phyloP scores from a whole-genome alignment of 768 basidiomycete genomes.

The Sarcodon sp. region DNA sequence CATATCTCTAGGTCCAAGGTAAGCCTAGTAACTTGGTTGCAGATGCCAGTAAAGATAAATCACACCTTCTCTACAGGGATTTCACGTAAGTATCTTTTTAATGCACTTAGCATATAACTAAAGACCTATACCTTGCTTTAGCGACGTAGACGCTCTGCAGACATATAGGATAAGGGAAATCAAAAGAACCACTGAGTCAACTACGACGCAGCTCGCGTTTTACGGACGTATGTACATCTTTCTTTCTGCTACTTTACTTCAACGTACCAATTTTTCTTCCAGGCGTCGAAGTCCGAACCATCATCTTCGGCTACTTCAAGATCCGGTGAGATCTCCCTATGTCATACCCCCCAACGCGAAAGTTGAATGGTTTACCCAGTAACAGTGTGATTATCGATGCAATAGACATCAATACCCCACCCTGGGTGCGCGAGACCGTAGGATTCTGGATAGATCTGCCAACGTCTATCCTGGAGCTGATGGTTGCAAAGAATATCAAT shows the following conservation, averaged over 20 bases:
- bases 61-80: conserved; percentile 32
- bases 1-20: conserved; percentile 10
- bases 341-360: no score
- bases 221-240: conserved; percentile 66
- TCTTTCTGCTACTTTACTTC: conserved; percentile 2
- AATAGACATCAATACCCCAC: conserved; percentile 66
- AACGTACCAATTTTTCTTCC: conserved; percentile 1
- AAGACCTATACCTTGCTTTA: conserved; percentile 15
- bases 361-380: conserved; percentile 18
- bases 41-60: background rate
- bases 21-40: background rate
- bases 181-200: conserved; percentile 12
- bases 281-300: conserved; percentile 53
- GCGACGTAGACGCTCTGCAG: conserved; percentile 66
- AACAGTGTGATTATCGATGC: conserved; percentile 56
- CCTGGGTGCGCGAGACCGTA: conserved; percentile 61
- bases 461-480: conserved; percentile 31
- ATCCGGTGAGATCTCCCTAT: conserved; percentile 32
- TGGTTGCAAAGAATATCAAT: conserved; percentile 42
- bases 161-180: conserved; percentile 65
- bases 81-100: conserved; percentile 41
- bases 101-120: background rate
- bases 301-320: conserved; percentile 81
- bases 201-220: conserved; percentile 39
- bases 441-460: conserved; percentile 80